Percentiles rank a stretch among this genome's conserved stretches.
Evolutionary conservation across 2,329 filamentous ascomycete genomes (phyloP).

Genomic region (Ceratocystis smalleyi): DNA sequence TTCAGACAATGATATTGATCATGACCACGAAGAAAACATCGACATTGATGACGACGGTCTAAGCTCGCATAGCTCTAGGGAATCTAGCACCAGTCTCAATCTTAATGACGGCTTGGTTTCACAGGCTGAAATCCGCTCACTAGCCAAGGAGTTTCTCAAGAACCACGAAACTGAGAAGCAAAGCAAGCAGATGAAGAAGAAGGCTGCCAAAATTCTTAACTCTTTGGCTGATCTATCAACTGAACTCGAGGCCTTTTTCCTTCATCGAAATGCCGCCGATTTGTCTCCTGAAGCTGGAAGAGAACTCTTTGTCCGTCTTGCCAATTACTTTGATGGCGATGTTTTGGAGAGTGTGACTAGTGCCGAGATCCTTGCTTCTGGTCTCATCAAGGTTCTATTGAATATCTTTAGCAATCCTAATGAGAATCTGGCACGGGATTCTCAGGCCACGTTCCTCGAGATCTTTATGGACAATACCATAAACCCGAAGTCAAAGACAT

Average conservation of each 20-base stretch:
- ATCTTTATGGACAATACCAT: conserved; percentile 74
- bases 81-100: conserved; percentile 34
- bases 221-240: conserved; percentile 55
- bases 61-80: conserved; percentile 42
- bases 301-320: conserved; percentile 57
- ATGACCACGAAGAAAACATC: conserved; percentile 22
- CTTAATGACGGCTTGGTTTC: conserved; percentile 32
- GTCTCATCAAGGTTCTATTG: conserved; percentile 70
- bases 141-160: conserved; percentile 72
- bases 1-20: conserved; percentile 15
- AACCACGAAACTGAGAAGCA: conserved; percentile 62
- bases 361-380: conserved; percentile 80
- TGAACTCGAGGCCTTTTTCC: conserved; percentile 58
- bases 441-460: conserved; percentile 71
- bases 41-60: conserved; percentile 34
- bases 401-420: conserved; percentile 64
- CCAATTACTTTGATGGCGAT: conserved; percentile 74
- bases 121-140: conserved; percentile 55
- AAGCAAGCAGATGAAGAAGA: conserved; percentile 58
- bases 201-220: conserved; percentile 59
- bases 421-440: conserved; percentile 44
- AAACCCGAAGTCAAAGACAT: conserved; percentile 49
- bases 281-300: conserved; percentile 37
- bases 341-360: conserved; percentile 88
- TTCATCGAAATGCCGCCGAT: conserved; percentile 35